A percentile compares a stretch with the other conserved stretches of the same genome.
Evolutionary conservation across 768 basidiomycete species (phyloP).

Genomic region (Russula earlei): DNA sequence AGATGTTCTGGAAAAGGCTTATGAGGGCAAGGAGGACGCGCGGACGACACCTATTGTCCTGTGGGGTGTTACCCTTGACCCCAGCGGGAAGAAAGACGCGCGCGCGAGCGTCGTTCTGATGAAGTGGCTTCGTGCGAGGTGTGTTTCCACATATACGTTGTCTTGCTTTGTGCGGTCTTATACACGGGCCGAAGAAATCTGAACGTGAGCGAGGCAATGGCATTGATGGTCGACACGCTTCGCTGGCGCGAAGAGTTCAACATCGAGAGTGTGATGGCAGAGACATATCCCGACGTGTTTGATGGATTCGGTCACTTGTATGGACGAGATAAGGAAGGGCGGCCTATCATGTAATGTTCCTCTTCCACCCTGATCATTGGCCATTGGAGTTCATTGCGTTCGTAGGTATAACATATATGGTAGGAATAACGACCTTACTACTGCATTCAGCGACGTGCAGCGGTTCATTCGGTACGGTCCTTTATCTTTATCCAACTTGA

Average conservation of each 20-base stretch:
- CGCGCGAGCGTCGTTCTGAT: constrained; percentile 66
- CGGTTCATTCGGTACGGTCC: constrained; percentile 57
- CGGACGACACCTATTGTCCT: constrained; percentile 43
- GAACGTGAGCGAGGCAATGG: constrained; percentile 41
- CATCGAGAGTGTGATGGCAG: constrained; percentile 48
- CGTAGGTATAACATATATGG: constrained; percentile 74
- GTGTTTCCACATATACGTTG: background rate
- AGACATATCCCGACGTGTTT: constrained; percentile 30
- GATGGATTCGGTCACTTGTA: constrained; percentile 52
- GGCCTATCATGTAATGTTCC: constrained; percentile 57
- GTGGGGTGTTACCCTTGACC: constrained; percentile 68
- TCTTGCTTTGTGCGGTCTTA: background rate
- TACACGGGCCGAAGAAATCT: constrained; percentile 34
- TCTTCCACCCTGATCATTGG: background rate
- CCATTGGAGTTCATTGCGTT: background rate
- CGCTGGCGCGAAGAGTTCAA: constrained; percentile 64
- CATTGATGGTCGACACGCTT: constrained; percentile 62
- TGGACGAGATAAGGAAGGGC: constrained; percentile 62
- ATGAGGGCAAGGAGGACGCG: constrained; percentile 46
- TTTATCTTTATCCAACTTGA: background rate
- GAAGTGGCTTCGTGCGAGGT: constrained; percentile 78
- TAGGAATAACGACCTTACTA: constrained; percentile 51
- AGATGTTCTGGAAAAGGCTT: constrained; percentile 48
- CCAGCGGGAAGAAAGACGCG: constrained; percentile 45
- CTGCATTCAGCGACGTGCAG: constrained; percentile 68